Percentiles rank a stretch among this genome's conserved stretches.
Conservation (phyloP, 768 basidiomycete genomes). For the Phlebiopsis gigantea region DNA sequence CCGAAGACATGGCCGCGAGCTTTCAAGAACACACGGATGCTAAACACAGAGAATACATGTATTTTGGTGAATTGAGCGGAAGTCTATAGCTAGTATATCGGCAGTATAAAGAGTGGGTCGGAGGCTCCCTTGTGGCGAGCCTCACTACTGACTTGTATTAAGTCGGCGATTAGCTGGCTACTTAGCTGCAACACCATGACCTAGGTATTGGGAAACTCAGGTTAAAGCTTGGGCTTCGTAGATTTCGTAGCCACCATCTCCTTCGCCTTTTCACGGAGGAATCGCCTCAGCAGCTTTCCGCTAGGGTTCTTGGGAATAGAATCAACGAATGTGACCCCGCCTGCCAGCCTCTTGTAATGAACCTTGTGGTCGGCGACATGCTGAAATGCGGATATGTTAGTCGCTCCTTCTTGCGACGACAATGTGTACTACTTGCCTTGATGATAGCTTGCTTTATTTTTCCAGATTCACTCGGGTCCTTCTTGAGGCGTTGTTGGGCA, state of each 20-base stretch:
- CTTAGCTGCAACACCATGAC: not conserved
- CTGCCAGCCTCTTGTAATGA: slow-evolving; percentile 32
- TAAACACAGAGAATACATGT: no score
- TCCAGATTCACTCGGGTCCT: slow-evolving; percentile 28
- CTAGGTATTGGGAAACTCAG: not conserved
- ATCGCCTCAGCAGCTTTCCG: slow-evolving; percentile 27
- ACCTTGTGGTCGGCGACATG: slow-evolving; percentile 28
- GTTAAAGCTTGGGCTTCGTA: slow-evolving; percentile 18
- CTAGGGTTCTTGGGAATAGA: slow-evolving; percentile 30
- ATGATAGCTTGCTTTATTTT: slow-evolving; percentile 41
- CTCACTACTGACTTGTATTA: no score
- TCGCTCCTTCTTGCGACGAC: not conserved
- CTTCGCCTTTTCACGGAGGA: slow-evolving; percentile 25
- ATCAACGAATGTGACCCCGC: slow-evolving; percentile 35
- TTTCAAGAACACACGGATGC: no score
- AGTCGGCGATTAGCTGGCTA: no score
- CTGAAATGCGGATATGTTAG: slow-evolving; percentile 10
- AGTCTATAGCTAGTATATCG: no score
- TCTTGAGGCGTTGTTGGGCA: slow-evolving; percentile 31
- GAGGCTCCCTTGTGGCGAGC: no score
- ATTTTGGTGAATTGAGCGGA: no score
- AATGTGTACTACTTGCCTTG: slow-evolving; percentile 40
- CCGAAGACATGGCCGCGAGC: no score
- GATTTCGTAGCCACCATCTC: slow-evolving; percentile 5
- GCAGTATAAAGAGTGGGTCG: not conserved